Percentiles rank a stretch among this genome's conserved stretches.
These are phyloP conservation scores for Penicillium verhagenii DNA, from an alignment of 495 filamentous ascomycete genomes.

Conservation along the genomic window DNA sequence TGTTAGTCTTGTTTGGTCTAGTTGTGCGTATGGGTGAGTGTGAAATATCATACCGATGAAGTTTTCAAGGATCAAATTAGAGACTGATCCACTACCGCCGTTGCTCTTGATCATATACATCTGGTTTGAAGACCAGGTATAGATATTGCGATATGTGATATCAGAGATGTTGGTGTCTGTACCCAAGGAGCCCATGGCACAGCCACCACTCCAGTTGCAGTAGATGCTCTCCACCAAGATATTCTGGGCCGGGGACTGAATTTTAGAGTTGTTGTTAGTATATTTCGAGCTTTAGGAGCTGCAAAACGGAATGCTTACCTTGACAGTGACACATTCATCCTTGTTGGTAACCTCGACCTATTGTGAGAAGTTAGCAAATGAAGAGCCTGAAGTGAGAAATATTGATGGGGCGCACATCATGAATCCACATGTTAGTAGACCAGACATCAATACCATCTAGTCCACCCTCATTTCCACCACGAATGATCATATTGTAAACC, in stretches of 20 bases:
- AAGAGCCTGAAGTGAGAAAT: neutral
- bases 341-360: constrained; percentile 56
- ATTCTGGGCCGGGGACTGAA: constrained; percentile 42
- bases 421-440: constrained; percentile 51
- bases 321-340: constrained; percentile 56
- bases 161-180: constrained; percentile 41
- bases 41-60: constrained; percentile 50
- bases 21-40: neutral
- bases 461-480: constrained; percentile 47
- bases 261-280: neutral
- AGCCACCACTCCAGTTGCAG: constrained; percentile 57
- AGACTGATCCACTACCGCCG: constrained; percentile 55
- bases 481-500: constrained; percentile 55
- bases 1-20: constrained; percentile 7
- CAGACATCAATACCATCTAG: constrained; percentile 53
- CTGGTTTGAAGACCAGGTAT: constrained; percentile 55
- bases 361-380: neutral
- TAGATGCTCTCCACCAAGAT: constrained; percentile 57
- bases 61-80: constrained; percentile 54
- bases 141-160: constrained; percentile 51
- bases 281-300: too few species aligned
- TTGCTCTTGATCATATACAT: constrained; percentile 65
- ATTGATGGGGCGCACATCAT: constrained; percentile 37
- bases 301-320: constrained; percentile 36
- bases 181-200: constrained; percentile 51